These are phyloP conservation scores for Penicillium sp. DNA, from an alignment of 2,329 filamentous ascomycete species.

Conservation along the genomic window DNA sequence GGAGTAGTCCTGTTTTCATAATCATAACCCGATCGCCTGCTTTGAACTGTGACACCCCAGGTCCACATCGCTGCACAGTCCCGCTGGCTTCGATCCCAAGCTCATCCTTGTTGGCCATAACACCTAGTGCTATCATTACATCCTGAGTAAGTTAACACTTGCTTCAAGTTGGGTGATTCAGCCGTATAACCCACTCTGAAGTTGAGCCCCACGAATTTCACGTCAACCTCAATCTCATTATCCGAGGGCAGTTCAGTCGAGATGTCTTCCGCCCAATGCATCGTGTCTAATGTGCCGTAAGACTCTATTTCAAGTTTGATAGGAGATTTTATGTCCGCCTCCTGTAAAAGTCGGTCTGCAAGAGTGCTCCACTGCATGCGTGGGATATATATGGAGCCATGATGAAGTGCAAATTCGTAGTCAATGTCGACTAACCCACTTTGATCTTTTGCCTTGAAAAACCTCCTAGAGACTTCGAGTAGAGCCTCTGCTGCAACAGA, in stretches of 20 bases:
- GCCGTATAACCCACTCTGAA: constrained; percentile 33
- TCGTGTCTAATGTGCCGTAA: constrained; percentile 12
- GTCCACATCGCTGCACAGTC: constrained; percentile 32
- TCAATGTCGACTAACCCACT: background rate
- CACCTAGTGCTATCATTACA: constrained; percentile 39
- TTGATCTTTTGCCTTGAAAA: background rate
- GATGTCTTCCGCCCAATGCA: constrained; percentile 6
- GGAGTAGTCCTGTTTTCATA: background rate
- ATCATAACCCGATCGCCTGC: constrained; percentile 36
- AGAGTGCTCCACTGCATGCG: constrained; percentile 17
- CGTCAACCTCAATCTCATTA: constrained; percentile 37
- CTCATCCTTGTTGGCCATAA: constrained; percentile 24
- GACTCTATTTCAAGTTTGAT: constrained; percentile 8
- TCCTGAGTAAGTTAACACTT: constrained; percentile 20
- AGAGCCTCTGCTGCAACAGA: background rate
- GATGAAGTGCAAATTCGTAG: constrained; percentile 17
- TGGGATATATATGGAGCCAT: constrained; percentile 10
- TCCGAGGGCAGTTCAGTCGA: constrained; percentile 1
- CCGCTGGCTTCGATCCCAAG: constrained; percentile 39
- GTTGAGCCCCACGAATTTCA: constrained; percentile 39
- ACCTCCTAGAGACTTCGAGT: constrained; percentile 7
- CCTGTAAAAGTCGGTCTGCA: background rate
- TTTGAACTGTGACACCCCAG: constrained; percentile 25
- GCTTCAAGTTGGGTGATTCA: no score
- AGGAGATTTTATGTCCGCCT: background rate